Conservation (phyloP, 495 filamentous ascomycete genomes). For the Pyrenula massariospora region DNA sequence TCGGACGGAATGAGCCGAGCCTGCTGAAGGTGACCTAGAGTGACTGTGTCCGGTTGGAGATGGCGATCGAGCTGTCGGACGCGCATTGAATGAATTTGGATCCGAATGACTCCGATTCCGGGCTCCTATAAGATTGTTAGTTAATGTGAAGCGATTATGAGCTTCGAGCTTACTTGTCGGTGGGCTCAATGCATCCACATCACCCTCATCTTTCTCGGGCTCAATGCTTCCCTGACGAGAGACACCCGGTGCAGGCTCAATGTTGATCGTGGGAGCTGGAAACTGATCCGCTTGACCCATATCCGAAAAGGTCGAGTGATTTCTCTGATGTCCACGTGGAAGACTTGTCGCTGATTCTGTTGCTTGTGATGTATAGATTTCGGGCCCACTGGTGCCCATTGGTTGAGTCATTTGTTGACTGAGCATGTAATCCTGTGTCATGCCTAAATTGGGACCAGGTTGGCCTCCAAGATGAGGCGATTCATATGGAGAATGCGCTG, state of each 20-base stretch:
- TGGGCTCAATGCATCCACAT: slow-evolving; percentile 72
- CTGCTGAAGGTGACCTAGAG: slow-evolving; percentile 6
- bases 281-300: slow-evolving; percentile 63
- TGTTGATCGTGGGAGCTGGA: slow-evolving; percentile 73
- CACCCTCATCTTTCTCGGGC: slow-evolving; percentile 45
- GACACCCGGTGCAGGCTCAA: slow-evolving; percentile 81
- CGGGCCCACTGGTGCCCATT: slow-evolving; percentile 33
- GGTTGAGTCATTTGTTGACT: slow-evolving; percentile 32
- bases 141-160: not conserved
- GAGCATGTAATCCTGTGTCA: slow-evolving; percentile 41
- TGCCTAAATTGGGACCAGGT: slow-evolving; percentile 40
- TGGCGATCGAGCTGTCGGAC: slow-evolving; percentile 4
- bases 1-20: slow-evolving; percentile 25
- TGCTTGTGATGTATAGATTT: slow-evolving; percentile 38
- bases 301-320: slow-evolving; percentile 30
- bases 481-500: slow-evolving; percentile 72
- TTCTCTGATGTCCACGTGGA: slow-evolving; percentile 23
- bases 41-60: not conserved
- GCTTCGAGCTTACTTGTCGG: slow-evolving; percentile 52
- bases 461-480: slow-evolving; percentile 76
- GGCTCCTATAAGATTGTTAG: slow-evolving; percentile 40
- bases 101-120: slow-evolving; percentile 60
- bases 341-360: slow-evolving; percentile 46
- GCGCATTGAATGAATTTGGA: slow-evolving; percentile 34
- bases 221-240: slow-evolving; percentile 61